Conservation (phyloP, 2,329 filamentous ascomycete species). For the Ceratocystis papillata region DNA sequence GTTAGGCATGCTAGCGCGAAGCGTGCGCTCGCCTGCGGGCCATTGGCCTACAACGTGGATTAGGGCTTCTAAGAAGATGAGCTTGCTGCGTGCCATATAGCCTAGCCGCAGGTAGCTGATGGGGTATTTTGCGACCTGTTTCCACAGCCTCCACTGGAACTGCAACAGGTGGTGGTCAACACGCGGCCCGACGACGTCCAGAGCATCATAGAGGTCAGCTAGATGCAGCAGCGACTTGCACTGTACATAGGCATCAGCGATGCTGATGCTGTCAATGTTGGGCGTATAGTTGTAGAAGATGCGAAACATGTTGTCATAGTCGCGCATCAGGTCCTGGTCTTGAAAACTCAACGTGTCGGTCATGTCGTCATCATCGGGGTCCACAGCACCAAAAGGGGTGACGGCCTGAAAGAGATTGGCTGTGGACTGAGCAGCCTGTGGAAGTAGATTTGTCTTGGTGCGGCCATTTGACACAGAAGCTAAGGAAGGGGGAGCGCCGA, state of each 20-base stretch:
- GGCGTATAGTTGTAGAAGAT: slow-evolving; percentile 93
- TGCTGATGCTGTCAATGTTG: slow-evolving; percentile 70
- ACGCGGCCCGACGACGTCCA: slow-evolving; percentile 74
- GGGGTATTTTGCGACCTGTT: slow-evolving; percentile 93
- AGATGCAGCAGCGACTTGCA: slow-evolving; percentile 81
- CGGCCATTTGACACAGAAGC: neutral
- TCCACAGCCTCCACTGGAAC: slow-evolving; percentile 84
- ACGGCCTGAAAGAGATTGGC: slow-evolving; percentile 74
- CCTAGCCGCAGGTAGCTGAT: slow-evolving; percentile 84
- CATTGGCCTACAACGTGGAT: slow-evolving; percentile 93
- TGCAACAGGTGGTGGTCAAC: slow-evolving; percentile 90
- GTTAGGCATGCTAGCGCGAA: slow-evolving; percentile 62
- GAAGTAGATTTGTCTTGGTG: neutral
- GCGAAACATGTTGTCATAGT: slow-evolving; percentile 92
- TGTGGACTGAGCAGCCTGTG: slow-evolving; percentile 28
- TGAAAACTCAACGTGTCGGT: slow-evolving; percentile 42
- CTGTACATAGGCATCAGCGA: slow-evolving; percentile 84
- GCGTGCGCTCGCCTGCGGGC: slow-evolving; percentile 67
- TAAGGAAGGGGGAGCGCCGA: slow-evolving; percentile 31
- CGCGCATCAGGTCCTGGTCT: slow-evolving; percentile 67
- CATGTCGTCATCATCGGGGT: slow-evolving; percentile 31
- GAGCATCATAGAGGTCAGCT: slow-evolving; percentile 89
- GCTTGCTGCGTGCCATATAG: slow-evolving; percentile 70
- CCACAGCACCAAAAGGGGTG: slow-evolving; percentile 39
- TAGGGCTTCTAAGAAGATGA: slow-evolving; percentile 77